A percentile compares a stretch with the other conserved stretches of the same genome.
Conservation (phyloP, 116 monocot species). For the Dioscorea cayenensis region DNA sequence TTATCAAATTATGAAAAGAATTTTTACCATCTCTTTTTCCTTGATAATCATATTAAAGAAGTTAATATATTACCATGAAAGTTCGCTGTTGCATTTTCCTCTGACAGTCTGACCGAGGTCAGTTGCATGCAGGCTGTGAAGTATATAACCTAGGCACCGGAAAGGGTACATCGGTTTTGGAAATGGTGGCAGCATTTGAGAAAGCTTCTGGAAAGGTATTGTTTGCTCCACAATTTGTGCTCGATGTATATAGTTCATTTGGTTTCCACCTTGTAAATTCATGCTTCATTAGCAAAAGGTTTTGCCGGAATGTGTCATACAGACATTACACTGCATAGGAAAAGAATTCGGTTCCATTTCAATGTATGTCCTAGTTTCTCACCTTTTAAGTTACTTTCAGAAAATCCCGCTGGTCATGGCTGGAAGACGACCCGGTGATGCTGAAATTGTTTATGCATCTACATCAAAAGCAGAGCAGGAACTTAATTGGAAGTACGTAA, state of each 20-base stretch:
- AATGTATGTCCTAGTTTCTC: not conserved
- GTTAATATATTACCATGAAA: no score
- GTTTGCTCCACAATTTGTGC: not conserved
- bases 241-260: no score
- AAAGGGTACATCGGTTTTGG: conserved; percentile 90
- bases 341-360: no score
- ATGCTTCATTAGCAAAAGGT: not conserved
- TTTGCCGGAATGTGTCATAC: no score
- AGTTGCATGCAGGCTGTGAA: conserved; percentile 61
- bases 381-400: conserved; percentile 24
- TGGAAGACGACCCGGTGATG: conserved; percentile 77
- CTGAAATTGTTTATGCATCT: conserved; percentile 74
- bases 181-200: conserved; percentile 96
- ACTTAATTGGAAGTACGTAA: conserved; percentile 75
- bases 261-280: not conserved
- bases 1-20: no score
- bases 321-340: no score
- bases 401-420: conserved; percentile 76
- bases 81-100: not conserved
- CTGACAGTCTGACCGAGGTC: not conserved
- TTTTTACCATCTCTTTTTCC: no score
- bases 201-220: conserved; percentile 92
- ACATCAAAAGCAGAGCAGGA: conserved; percentile 81
- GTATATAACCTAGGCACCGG: conserved; percentile 93
- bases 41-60: no score